Evolutionary conservation across 257 asterid species (phyloP).

Genomic region (Solanum medicagineum): DNA sequence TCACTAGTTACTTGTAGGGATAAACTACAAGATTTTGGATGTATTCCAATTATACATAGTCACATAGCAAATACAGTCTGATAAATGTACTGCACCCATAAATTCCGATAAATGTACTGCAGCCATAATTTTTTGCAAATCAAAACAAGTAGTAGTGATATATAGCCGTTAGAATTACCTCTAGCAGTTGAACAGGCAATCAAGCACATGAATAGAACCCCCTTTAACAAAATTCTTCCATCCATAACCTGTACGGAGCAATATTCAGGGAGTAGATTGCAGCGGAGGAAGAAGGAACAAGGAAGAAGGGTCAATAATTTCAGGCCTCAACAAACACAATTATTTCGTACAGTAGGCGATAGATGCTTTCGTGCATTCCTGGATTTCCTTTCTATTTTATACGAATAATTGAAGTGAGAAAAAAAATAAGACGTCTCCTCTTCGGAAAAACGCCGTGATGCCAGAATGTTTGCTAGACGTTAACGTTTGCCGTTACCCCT

Average conservation of each 20-base stretch:
- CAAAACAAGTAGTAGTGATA: not conserved
- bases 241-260: conserved; percentile 9
- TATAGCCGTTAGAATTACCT: conserved; percentile 9
- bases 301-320: not conserved
- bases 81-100: no score
- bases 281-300: not conserved
- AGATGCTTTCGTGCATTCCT: not conserved
- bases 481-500: not conserved
- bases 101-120: not conserved
- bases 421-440: no score
- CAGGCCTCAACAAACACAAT: not conserved
- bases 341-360: not conserved
- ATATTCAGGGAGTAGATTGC: not conserved
- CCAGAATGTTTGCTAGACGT: not conserved
- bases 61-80: not conserved
- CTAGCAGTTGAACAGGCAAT: conserved; percentile 17
- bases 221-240: conserved; percentile 7
- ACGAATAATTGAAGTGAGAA: not conserved
- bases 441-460: not conserved
- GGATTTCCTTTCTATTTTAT: not conserved
- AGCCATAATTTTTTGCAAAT: not conserved
- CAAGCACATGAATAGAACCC: conserved; percentile 6
- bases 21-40: not conserved
- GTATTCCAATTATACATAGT: not conserved
- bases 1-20: not conserved